phyloP scores from a whole-genome alignment of 2,329 filamentous ascomycete genomes.

The Zymoseptoria brevis region DNA sequence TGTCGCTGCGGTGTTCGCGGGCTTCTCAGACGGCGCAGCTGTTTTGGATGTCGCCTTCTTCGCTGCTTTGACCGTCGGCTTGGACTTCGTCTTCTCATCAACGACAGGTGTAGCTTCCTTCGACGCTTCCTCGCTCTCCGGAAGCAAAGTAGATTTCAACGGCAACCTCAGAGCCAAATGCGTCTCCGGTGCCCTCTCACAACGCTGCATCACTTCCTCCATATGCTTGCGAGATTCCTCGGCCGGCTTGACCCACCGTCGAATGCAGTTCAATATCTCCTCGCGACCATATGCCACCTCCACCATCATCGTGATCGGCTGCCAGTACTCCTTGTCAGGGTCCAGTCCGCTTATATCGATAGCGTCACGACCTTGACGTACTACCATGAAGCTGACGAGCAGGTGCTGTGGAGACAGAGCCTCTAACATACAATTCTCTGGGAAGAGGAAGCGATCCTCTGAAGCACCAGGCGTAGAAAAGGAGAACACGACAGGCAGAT shows the following conservation, averaged over 20 bases:
- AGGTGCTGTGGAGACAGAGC: conserved; percentile 48
- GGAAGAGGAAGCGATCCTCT: conserved; percentile 71
- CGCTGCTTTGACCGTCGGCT: conserved; percentile 13
- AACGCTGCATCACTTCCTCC: conserved; percentile 50
- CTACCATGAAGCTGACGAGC: conserved; percentile 68
- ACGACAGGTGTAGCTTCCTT: conserved; percentile 20
- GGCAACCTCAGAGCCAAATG: conserved; percentile 51
- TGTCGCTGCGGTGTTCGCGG: not conserved
- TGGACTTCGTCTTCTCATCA: conserved; percentile 12
- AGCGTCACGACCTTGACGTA: conserved; percentile 61
- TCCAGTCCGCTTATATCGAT: conserved; percentile 26
- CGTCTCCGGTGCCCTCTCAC: conserved; percentile 47
- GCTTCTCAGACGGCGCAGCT: conserved; percentile 7
- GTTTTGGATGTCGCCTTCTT: conserved; percentile 11
- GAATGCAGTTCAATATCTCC: conserved; percentile 47
- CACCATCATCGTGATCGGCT: conserved; percentile 58
- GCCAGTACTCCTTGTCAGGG: conserved; percentile 59
- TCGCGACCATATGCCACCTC: conserved; percentile 47
- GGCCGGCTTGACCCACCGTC: conserved; percentile 47
- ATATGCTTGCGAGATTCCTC: conserved; percentile 48
- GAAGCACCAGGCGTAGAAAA: conserved; percentile 41
- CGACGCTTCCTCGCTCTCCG: conserved; percentile 17
- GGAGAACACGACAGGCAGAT: conserved; percentile 60
- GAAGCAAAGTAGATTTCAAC: conserved; percentile 18
- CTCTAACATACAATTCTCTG: conserved; percentile 69